Base-by-base conservation (phyloP, 2,329 filamentous ascomycete genomes). In the Exophiala lecanii-corni region DNA sequence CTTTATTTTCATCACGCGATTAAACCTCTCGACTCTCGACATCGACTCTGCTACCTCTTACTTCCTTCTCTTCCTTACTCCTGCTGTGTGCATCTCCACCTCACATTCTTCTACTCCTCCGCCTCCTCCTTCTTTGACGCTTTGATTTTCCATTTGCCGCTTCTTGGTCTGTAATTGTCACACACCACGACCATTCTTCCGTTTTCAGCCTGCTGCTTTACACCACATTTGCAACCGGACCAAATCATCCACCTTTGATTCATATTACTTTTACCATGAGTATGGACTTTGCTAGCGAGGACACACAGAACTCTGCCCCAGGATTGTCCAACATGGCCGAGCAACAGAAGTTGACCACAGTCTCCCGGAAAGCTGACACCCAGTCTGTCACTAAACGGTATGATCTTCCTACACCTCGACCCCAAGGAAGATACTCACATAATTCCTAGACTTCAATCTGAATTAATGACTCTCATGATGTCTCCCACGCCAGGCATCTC, bases 381-480 rank as follows among this genome's bases (percentile, higher is more conserved):
- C 82, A 84, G 60, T 86, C 82, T 64, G 84, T 88, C 41, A 84
- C 81, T 48, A 89, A 89, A 70, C 78, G 85, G 85, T 89, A 68
- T 39, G 67, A 15, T 26, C 32, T 23, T 9, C 13, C 26, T 12
- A 25, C 12, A 30, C 31, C 30, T 15, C 28, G n/a, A 17, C 36
- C 26, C 9, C n/a, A n/a, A n/a, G n/a, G n/a, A n/a, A n/a, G n/a
- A n/a, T n/a, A n/a, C n/a, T n/a, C n/a, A n/a, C n/a, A 47, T 42
- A 9, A 36, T 19, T 31, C 50, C 21, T 61, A 97, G 92, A 59
- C 76, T 98, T 44, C 92, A 98, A 69, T 94, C 89, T 36, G 92
- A 98, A 69, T 78, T 98, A 56, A 97, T 98, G 91, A 84, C 92
- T 66, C 81, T 98, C 57, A 97, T 98, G 92, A 89, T 89, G 58